Evolutionary conservation across 441 rosid genomes (phyloP), one percentile per base, ranked within the genome.

Genomic region (Aquilaria agallochum): DNA sequence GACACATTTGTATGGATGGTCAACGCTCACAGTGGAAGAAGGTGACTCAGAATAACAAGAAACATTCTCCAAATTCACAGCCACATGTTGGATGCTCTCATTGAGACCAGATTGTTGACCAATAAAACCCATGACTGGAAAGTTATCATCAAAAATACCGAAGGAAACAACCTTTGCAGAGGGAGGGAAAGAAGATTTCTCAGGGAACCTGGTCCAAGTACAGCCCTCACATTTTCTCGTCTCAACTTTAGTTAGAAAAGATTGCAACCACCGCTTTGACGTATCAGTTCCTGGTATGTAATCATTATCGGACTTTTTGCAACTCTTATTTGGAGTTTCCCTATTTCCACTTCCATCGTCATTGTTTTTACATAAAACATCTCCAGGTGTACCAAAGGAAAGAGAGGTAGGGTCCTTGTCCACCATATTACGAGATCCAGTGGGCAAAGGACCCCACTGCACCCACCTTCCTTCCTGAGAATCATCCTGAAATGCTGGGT

Each of bases 91-190:
- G 30, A 66, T 55, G 51, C 59, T 72, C 67, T 62, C 74, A 69
- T 68, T 63, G 47, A 64, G 56, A 40, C 63, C 36, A 55, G 79
- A 48, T 48, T 68, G 78, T 61, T 56, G 65, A 51, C 76, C 54
- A 69, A 76, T 76, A 42, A 79, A 70, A 63, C 73, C 68, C 15
- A 71, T 31, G 63, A 83, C 62, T 40, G 87, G 82, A 15, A 80
- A 78, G 69, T 69, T 64, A 63, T 68, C 61, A 60, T 80, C 71
- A 56, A 86, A 81, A 68, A 95, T 76, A 65, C 78, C 75, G 74
- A 92, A 95, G 12, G 98, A 95, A 81, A 92, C 89, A 74, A 92
- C 87, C 68, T 86, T 80, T 8, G 96, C 96, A 65, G 89, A 81
- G 74, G 63, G 49, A 57, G 99, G 98, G 78, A 80, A 83, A 44